Base-by-base conservation (phyloP, 106 monocot genomes). In the Acorus calamus region DNA sequence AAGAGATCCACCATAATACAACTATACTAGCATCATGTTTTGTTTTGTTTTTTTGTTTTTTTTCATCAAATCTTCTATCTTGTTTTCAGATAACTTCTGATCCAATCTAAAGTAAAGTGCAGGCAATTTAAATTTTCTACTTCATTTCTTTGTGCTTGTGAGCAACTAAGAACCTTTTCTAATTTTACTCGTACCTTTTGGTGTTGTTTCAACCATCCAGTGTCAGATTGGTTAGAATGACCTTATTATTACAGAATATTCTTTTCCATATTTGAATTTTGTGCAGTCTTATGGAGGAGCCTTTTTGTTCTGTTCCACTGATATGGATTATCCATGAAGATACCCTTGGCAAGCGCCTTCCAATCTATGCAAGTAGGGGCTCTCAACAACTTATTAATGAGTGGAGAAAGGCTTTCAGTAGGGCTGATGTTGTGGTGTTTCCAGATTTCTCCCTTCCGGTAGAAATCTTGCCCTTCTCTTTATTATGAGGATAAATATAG, bases 291-390 rank as follows among this genome's bases (percentile, higher is more conserved):
- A 76, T 85, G 83, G 76, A 79, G 63, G 85, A 91, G 53, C 98
- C 98, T 70, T 92, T 92, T 77, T 49, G 43, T 66, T 80, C 66
- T 70, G 57, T 88, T 55, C 98, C 98, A 65, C 60, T 98, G 11
- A 67, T 98, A 59, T 98, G 98, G 98, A 74, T 98, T 74, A 79
- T 98, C 79, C 82, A 88, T 46, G 98, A 98, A 72, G 92, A 85
- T 28, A 66, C 59, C 59, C 88, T 98, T 66, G 87, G 83, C 57
- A 78, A 81, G 69, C 84, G 78, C 42, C 75, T 98, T 55, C 69
- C 67, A 41, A 58, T 69, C 13, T 96, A 96, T 75, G 56, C 62
- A 28, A 75, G 74, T 50, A 59, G 51, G 53, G 71, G 66, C 12
- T 67, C 69, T 66, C 61, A 81, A 55, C 58, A 80, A 57, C 85